Evolutionary conservation across 225 moss, liverwort and hornwort species (phyloP).

Genomic region (Marchantia polymorpha): DNA sequence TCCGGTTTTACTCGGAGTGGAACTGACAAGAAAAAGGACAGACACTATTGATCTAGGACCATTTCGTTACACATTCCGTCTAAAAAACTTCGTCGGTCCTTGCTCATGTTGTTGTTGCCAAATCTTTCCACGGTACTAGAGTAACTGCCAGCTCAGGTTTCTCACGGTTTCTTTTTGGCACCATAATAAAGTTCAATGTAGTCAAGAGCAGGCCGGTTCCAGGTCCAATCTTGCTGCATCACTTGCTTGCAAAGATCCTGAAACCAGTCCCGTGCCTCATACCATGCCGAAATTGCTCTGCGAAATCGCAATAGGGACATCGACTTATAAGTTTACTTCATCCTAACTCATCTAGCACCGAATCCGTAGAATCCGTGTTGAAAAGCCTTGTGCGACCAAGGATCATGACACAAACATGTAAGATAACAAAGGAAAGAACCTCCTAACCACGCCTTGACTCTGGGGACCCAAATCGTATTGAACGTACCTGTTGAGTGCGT

Average conservation of each 20-base stretch:
- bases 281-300: slow-evolving; percentile 46
- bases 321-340: background rate
- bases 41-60: background rate
- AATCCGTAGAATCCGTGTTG: background rate
- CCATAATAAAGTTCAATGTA: slow-evolving; percentile 50
- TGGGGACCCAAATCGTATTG: background rate
- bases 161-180: slow-evolving; percentile 35
- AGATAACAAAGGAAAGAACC: background rate
- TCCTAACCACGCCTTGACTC: background rate
- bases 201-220: slow-evolving; percentile 47
- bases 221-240: slow-evolving; percentile 49
- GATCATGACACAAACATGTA: background rate
- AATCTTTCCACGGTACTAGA: background rate
- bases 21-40: background rate
- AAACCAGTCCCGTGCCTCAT: slow-evolving; percentile 40
- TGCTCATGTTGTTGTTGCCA: background rate
- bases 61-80: background rate
- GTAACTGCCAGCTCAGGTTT: no score
- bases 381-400: background rate
- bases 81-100: background rate
- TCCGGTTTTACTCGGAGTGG: background rate
- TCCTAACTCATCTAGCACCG: background rate
- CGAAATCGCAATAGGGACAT: background rate
- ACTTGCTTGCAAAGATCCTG: slow-evolving; percentile 29
- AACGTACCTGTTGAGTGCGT: slow-evolving; percentile 45